Evolutionary conservation across 2,329 filamentous ascomycete species (phyloP).

Genomic region (Hypoxylon sp.): DNA sequence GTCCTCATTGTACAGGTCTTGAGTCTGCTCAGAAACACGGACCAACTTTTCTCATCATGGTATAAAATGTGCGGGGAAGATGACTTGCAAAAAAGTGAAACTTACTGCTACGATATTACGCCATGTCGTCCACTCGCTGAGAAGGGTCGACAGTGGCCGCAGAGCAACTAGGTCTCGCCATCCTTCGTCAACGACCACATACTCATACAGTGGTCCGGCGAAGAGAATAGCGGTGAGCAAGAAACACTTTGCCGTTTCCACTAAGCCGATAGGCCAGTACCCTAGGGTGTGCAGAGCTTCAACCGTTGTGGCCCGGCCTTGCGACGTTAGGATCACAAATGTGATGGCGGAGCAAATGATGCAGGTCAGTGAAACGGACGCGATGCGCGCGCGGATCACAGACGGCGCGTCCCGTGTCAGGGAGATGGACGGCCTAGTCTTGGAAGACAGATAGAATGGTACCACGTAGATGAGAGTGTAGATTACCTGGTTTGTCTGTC

Average conservation of each 20-base stretch:
- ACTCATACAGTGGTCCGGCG: slow-evolving; percentile 83
- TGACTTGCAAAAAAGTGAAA: slow-evolving; percentile 33
- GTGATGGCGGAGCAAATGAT: slow-evolving; percentile 72
- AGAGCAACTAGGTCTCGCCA: slow-evolving; percentile 72
- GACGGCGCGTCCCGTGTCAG: slow-evolving; percentile 87
- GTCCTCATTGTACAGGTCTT: slow-evolving; percentile 45
- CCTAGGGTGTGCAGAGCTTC: slow-evolving; percentile 76
- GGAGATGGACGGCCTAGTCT: slow-evolving; percentile 79
- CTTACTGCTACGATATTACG: slow-evolving; percentile 86
- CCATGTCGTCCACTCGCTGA: slow-evolving; percentile 81
- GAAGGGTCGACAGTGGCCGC: slow-evolving; percentile 64
- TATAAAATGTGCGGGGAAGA: slow-evolving; percentile 34
- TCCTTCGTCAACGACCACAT: slow-evolving; percentile 73
- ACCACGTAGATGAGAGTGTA: slow-evolving; percentile 92
- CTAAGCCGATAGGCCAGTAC: slow-evolving; percentile 77
- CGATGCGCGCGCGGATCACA: slow-evolving; percentile 86
- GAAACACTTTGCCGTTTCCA: slow-evolving; percentile 71
- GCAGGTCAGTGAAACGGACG: slow-evolving; percentile 81
- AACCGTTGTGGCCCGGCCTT: slow-evolving; percentile 58
- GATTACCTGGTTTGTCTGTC: slow-evolving; percentile 67
- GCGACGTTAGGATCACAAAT: slow-evolving; percentile 68
- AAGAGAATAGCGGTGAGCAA: slow-evolving; percentile 82
- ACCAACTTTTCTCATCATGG: slow-evolving; percentile 80
- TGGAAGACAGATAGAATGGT: slow-evolving; percentile 84
- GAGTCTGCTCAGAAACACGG: slow-evolving; percentile 79